A percentile compares a stretch with the other conserved stretches of the same genome.
phyloP scores from a whole-genome alignment of 768 basidiomycete species.

The Tylopilus rubrobrunneus region DNA sequence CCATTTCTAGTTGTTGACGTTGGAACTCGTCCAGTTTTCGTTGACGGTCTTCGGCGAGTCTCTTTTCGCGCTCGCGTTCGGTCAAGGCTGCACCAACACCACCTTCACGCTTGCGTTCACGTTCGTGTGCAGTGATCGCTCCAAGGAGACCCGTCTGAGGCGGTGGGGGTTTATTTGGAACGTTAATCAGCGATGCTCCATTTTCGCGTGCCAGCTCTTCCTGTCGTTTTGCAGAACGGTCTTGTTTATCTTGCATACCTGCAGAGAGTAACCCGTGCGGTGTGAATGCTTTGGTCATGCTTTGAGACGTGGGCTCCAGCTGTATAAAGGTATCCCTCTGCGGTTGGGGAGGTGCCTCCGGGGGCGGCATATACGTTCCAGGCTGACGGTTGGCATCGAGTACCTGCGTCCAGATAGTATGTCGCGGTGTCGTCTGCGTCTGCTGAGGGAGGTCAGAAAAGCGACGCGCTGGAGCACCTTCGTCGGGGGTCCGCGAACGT shows the following conservation, averaged over 20 bases:
- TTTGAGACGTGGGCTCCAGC: slow-evolving; percentile 63
- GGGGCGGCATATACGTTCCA: slow-evolving; percentile 33
- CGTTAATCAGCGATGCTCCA: slow-evolving; percentile 90
- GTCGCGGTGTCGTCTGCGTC: slow-evolving; percentile 46
- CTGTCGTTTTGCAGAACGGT: slow-evolving; percentile 91
- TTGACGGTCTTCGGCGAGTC: slow-evolving; percentile 88
- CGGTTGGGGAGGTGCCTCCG: slow-evolving; percentile 32
- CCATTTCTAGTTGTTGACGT: slow-evolving; percentile 85
- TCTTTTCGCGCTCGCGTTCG: slow-evolving; percentile 90
- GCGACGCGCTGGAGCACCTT: slow-evolving; percentile 50
- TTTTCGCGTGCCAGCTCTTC: slow-evolving; percentile 91
- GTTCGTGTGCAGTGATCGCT: slow-evolving; percentile 92
- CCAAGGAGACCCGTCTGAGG: slow-evolving; percentile 95
- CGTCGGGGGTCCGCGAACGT: slow-evolving; percentile 54
- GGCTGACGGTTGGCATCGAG: slow-evolving; percentile 64
- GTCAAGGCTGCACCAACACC: slow-evolving; percentile 94
- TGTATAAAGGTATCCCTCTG: slow-evolving; percentile 64
- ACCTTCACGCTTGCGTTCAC: slow-evolving; percentile 90
- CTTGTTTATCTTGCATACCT: slow-evolving; percentile 92
- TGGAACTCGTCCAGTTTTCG: slow-evolving; percentile 90
- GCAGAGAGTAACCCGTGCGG: slow-evolving; percentile 93
- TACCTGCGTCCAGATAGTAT: slow-evolving; percentile 85
- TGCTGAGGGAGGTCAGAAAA: slow-evolving; percentile 51
- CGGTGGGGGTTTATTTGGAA: slow-evolving; percentile 91
- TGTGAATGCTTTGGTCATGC: slow-evolving; percentile 90